phyloP scores from a whole-genome alignment of 176 grass and related monocot genomes.

The Oryza meyeriana region DNA sequence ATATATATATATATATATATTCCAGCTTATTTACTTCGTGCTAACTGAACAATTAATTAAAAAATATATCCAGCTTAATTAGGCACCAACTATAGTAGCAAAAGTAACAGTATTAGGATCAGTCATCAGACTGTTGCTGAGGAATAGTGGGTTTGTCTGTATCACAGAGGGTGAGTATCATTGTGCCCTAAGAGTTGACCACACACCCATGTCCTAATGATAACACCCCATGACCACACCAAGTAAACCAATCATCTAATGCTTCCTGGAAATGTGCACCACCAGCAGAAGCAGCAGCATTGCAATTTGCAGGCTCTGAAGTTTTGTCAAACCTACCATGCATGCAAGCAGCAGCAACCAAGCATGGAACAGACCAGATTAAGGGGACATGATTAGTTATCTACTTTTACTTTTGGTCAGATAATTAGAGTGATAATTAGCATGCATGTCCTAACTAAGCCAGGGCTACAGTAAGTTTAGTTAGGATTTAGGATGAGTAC shows the following conservation, averaged over 20 bases:
- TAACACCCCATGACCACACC: conserved; percentile 34
- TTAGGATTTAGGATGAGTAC: not conserved
- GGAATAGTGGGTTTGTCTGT: conserved; percentile 48
- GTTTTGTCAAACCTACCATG: conserved; percentile 12
- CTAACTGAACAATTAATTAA: not conserved
- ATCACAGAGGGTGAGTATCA: conserved; percentile 38
- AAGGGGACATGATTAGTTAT: not conserved
- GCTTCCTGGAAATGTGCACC: conserved; percentile 20
- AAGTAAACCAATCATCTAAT: conserved; percentile 42
- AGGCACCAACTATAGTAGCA: not conserved
- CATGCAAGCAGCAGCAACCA: not conserved
- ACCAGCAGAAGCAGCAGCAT: not conserved
- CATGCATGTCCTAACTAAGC: conserved; percentile 8
- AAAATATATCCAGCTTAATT: not conserved
- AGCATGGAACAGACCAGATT: conserved; percentile 1
- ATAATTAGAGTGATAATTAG: not conserved
- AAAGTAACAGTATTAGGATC: not conserved
- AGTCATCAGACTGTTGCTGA: conserved; percentile 15
- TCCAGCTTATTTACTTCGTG: not conserved
- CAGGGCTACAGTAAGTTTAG: not conserved
- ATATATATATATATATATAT: not conserved
- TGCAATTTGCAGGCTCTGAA: not conserved
- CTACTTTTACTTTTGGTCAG: conserved; percentile 24
- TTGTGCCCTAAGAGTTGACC: conserved; percentile 57
- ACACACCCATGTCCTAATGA: conserved; percentile 31